Evolutionary conservation across 106 monocot species (phyloP), one percentile per base, ranked within the genome.

Genomic region (Hemerocallis citrina): DNA sequence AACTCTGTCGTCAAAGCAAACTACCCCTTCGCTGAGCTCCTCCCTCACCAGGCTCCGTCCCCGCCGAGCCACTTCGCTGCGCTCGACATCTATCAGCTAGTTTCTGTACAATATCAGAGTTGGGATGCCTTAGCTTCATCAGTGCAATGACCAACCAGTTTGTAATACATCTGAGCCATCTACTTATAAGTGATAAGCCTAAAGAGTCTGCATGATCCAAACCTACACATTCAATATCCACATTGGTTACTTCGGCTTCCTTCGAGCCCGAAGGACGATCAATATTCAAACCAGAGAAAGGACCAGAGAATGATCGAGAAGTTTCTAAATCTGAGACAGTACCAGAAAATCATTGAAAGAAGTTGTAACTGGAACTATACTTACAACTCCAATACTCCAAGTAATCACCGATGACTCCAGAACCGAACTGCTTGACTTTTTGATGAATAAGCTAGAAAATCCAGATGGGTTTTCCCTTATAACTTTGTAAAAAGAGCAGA

Each of bases 401-500:
- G 71, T 65, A 6, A 61, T 20, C 21, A 46, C 40, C 12, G 79
- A 71, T 7, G 39, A 59, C 61, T 73, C 66, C 38, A 88, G 37
- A 22, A 62, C 48, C 6, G 66, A 22, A n/a, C 49, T 38, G 56
- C 61, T 77, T 34, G 82, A 59, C 58, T 75, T 83, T 25, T 78
- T 84, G 48, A 87, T 68, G 63, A 92, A 78, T 12, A 92, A 67
- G 6, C 68, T 69, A 4, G 84, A 83, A 61, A 92, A 88, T 7
- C 92, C 87, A 8, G 92, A 87, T n/a, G 92, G 87, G 54, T 92
- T 75, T 11, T 75, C 84, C 10, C 92, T 87, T 35, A 84, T 78
- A 24, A 92, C 77, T 51, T 88, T 88, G 70, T 52, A 92, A 71
- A 92, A 92, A 30, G 88, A 88, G 68, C 87, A 92, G 32, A 92